Conservation (phyloP, 768 basidiomycete genomes). For the Rhizopogon rudus region DNA sequence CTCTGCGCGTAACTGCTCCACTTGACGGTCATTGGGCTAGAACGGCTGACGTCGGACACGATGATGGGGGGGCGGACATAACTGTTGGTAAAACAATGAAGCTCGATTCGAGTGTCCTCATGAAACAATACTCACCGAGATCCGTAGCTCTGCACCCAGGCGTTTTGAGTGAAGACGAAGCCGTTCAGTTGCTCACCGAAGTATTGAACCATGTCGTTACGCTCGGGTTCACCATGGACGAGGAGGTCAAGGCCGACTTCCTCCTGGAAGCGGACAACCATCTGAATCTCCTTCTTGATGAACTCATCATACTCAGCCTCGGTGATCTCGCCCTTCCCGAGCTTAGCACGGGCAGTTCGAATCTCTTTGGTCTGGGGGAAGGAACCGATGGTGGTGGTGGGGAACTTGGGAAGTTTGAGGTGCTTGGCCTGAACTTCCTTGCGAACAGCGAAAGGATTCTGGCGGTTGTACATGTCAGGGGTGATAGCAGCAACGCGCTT, state of each 20-base stretch:
- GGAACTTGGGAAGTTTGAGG: conserved; percentile 92
- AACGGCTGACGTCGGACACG: conserved; percentile 95
- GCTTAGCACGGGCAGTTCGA: conserved; percentile 92
- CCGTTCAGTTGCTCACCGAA: conserved; percentile 94
- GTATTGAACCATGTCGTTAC: conserved; percentile 99
- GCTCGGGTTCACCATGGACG: conserved; percentile 98
- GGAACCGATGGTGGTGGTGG: conserved; percentile 97
- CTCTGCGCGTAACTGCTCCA: conserved; percentile 98
- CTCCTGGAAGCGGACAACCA: conserved; percentile 95
- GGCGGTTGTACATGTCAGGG: conserved; percentile 77
- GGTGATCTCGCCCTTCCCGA: conserved; percentile 87
- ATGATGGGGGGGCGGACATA: conserved; percentile 99
- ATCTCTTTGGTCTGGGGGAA: conserved; percentile 99
- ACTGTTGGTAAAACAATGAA: conserved; percentile 28
- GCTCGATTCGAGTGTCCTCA: conserved; percentile 3
- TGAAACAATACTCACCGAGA: conserved; percentile 61
- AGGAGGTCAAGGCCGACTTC: conserved; percentile 92
- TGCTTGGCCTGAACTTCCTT: conserved; percentile 85
- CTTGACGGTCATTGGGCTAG: conserved; percentile 88
- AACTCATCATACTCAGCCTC: conserved; percentile 89
- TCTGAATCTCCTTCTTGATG: conserved; percentile 96
- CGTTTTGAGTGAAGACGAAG: conserved; percentile 98
- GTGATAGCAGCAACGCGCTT: conserved; percentile 94
- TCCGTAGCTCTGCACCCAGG: conserved; percentile 99
- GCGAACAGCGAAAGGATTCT: conserved; percentile 84